Conservation (phyloP, 805 yeast genomes). For the Candida adriatica region DNA sequence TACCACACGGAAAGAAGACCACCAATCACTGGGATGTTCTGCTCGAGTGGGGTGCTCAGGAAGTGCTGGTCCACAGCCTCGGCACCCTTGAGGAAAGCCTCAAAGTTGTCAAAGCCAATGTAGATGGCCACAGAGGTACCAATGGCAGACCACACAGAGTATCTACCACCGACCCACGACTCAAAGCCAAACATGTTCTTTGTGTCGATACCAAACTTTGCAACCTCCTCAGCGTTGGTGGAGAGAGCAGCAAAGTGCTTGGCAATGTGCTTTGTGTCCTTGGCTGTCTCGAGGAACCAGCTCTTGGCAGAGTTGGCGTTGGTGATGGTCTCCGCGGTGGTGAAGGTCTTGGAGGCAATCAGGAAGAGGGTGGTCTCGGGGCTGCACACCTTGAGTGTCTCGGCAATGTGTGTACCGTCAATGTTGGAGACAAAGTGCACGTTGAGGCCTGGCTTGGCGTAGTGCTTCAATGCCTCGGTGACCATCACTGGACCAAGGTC, state of each 20-base stretch:
- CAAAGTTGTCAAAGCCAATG: constrained; percentile 94
- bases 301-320: constrained; percentile 92
- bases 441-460: constrained; percentile 62
- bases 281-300: constrained; percentile 81
- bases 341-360: constrained; percentile 96
- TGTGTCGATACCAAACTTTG: constrained; percentile 94
- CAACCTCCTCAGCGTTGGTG: constrained; percentile 86
- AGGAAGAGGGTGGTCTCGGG: constrained; percentile 91
- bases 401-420: constrained; percentile 97
- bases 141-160: constrained; percentile 99
- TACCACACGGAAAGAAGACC: constrained; percentile 96
- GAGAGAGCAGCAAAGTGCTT: constrained; percentile 97
- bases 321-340: constrained; percentile 97
- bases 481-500: constrained; percentile 99
- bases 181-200: constrained; percentile 98
- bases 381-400: constrained; percentile 66
- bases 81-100: constrained; percentile 90
- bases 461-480: constrained; percentile 93
- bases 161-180: constrained; percentile 99
- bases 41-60: constrained; percentile 71
- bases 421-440: constrained; percentile 97
- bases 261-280: constrained; percentile 68
- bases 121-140: constrained; percentile 93
- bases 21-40: constrained; percentile 90
- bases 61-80: constrained; percentile 96